Evolutionary conservation across 371 early-diverging fungal species (phyloP).

Genomic region (Parasitella parasitica): DNA sequence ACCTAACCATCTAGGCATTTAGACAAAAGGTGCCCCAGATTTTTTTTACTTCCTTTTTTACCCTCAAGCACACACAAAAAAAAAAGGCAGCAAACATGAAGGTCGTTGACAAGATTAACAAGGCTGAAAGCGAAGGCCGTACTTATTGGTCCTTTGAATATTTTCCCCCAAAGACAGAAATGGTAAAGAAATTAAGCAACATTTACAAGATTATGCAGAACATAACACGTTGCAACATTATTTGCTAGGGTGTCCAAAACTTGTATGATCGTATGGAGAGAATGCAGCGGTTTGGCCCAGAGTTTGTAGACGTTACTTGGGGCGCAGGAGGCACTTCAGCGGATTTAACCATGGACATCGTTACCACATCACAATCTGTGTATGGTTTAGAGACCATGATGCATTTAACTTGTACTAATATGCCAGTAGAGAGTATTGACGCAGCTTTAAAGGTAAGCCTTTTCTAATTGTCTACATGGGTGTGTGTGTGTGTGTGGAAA

Average conservation of each 20-base stretch:
- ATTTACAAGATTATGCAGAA: neutral
- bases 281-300: conserved; percentile 92
- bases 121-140: conserved; percentile 69
- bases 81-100: conserved; percentile 51
- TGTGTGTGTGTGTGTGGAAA: neutral
- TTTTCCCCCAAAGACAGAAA: conserved; percentile 92
- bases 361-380: conserved; percentile 86
- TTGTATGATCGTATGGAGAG: conserved; percentile 81
- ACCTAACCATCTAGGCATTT: neutral
- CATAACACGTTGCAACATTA: neutral
- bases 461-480: no score
- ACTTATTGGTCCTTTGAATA: conserved; percentile 92
- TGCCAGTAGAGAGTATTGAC: conserved; percentile 87
- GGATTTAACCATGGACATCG: conserved; percentile 84
- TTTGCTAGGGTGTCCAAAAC: conserved; percentile 71
- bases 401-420: conserved; percentile 97
- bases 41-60: neutral
- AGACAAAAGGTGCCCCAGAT: neutral
- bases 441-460: conserved; percentile 65
- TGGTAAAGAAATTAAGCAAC: conserved; percentile 26
- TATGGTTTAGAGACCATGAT: conserved; percentile 95
- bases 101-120: conserved; percentile 72
- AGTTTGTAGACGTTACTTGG: conserved; percentile 97
- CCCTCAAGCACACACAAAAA: neutral
- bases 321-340: conserved; percentile 92